Evolutionary conservation across 2,329 filamentous ascomycete genomes (phyloP).

Genomic region (Rhinocladiella mackenziei): DNA sequence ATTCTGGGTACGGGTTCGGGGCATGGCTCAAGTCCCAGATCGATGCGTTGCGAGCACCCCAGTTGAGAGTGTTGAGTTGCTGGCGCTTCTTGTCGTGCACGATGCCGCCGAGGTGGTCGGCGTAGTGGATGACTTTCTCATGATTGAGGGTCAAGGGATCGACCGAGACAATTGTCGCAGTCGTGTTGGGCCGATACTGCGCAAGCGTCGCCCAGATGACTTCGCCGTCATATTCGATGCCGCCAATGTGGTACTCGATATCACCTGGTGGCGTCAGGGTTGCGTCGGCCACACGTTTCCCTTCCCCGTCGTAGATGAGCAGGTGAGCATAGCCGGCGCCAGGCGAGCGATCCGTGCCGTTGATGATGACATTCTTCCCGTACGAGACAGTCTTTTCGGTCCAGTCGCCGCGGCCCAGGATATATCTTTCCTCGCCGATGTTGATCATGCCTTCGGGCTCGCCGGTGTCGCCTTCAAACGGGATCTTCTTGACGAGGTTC

Average conservation of each 20-base stretch:
- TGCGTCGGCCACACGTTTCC: constrained; percentile 44
- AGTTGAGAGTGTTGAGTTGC: constrained; percentile 43
- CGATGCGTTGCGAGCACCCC: constrained; percentile 45
- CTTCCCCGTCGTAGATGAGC: constrained; percentile 44
- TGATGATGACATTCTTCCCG: constrained; percentile 55
- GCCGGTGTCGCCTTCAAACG: constrained; percentile 45
- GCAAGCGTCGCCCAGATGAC: constrained; percentile 47
- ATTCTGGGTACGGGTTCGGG: constrained; percentile 23
- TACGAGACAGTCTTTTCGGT: constrained; percentile 41
- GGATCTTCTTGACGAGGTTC: constrained; percentile 42
- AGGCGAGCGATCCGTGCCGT: constrained; percentile 54
- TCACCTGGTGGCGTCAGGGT: constrained; percentile 39
- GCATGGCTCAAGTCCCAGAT: constrained; percentile 34
- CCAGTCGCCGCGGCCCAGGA: constrained; percentile 47
- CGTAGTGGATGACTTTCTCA: constrained; percentile 36
- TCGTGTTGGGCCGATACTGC: constrained; percentile 49
- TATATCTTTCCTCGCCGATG: constrained; percentile 42
- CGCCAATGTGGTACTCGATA: constrained; percentile 48
- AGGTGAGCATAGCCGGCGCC: constrained; percentile 47
- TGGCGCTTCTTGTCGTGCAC: constrained; percentile 41
- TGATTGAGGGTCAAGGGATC: constrained; percentile 39
- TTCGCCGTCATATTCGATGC: constrained; percentile 48
- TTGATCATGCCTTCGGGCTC: constrained; percentile 50
- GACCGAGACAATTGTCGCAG: constrained; percentile 42
- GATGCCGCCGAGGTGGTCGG: constrained; percentile 48